Evolutionary conservation across 371 early-diverging fungal species (phyloP).

Genomic region (Mortierella polycephala): DNA sequence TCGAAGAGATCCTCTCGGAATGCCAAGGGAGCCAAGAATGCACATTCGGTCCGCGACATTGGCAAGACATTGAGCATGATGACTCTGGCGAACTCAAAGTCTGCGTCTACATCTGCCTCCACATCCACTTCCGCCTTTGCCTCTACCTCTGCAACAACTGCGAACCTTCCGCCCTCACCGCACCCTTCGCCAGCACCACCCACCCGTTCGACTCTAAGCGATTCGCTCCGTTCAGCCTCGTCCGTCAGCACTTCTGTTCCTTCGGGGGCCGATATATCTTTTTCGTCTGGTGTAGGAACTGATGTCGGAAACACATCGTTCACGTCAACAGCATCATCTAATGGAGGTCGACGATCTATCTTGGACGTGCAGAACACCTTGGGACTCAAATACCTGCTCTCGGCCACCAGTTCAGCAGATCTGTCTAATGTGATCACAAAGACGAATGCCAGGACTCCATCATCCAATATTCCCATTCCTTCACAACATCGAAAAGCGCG

Average conservation of each 20-base stretch:
- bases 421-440: conserved; percentile 50
- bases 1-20: conserved; percentile 15
- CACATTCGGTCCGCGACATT: conserved; percentile 23
- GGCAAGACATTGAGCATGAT: conserved; percentile 38
- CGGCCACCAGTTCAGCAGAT: conserved; percentile 42
- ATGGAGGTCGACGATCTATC: conserved; percentile 18
- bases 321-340: conserved; percentile 11
- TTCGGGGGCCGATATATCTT: not conserved
- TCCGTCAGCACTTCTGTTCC: not conserved
- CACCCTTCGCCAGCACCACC: not conserved
- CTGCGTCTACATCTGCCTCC: conserved; percentile 5
- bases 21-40: not conserved
- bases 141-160: not conserved
- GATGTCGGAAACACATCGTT: conserved; percentile 12
- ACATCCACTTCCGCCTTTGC: not conserved
- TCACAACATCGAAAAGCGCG: conserved; percentile 1
- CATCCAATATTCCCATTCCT: not conserved
- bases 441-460: conserved; percentile 26
- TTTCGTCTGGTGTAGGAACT: not conserved
- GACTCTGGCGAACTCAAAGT: conserved; percentile 29
- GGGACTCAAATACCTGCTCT: conserved; percentile 42
- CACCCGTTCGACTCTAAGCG: not conserved
- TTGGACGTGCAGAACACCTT: conserved; percentile 17
- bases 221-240: not conserved
- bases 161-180: not conserved